Conservation (phyloP, 371 early-diverging fungal genomes). For the Actinomortierella ambigua region DNA sequence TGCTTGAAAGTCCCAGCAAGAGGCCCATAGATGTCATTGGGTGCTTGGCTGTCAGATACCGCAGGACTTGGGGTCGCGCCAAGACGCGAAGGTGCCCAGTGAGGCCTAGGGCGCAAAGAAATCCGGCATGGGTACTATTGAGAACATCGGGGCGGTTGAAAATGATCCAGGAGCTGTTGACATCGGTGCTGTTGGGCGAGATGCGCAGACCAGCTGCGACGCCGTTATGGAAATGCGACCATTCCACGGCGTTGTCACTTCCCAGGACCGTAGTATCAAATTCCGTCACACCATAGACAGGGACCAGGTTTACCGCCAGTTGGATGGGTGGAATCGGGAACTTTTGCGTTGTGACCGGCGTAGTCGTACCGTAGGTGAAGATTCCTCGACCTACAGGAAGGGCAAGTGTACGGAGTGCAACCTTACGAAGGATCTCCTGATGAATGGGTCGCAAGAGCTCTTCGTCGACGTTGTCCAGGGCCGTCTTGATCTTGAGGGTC, state of each 20-base stretch:
- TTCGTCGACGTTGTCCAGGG: conserved; percentile 31
- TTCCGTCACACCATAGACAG: conserved; percentile 57
- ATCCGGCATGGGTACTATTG: conserved; percentile 75
- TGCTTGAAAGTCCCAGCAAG: conserved; percentile 75
- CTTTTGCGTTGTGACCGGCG: conserved; percentile 56
- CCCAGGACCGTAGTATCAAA: conserved; percentile 53
- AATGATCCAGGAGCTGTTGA: conserved; percentile 80
- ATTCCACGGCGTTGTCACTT: conserved; percentile 56
- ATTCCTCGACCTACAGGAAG: conserved; percentile 72
- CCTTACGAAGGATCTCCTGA: conserved; percentile 55
- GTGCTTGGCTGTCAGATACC: conserved; percentile 69
- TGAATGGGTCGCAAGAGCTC: conserved; percentile 14
- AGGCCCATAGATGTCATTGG: conserved; percentile 72
- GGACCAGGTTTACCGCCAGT: conserved; percentile 66
- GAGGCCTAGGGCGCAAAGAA: conserved; percentile 81
- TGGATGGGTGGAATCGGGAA: conserved; percentile 61
- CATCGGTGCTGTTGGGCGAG: conserved; percentile 53
- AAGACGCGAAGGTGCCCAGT: conserved; percentile 74
- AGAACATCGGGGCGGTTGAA: conserved; percentile 65
- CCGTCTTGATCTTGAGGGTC: conserved; percentile 49
- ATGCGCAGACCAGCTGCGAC: conserved; percentile 82
- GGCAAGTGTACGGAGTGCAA: conserved; percentile 68
- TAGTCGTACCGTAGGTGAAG: conserved; percentile 67
- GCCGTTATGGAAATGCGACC: conserved; percentile 91
- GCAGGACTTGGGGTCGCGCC: conserved; percentile 61